Base-by-base conservation (phyloP, 257 asterid species). In the Nyctanthes arbortristis region DNA sequence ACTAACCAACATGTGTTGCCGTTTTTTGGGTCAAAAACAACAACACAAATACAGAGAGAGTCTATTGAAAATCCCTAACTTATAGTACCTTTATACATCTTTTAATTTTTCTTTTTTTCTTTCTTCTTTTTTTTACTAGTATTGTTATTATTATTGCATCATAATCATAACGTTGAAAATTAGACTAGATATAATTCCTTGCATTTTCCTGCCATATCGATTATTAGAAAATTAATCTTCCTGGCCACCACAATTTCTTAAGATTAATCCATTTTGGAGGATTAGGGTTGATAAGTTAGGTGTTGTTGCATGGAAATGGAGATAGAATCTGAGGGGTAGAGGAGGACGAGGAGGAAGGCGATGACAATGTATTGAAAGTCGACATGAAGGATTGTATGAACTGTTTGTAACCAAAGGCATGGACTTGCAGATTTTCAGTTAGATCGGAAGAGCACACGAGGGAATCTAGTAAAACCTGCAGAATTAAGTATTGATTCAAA, bases 241-340 rank as follows among this genome's bases (percentile, higher is more conserved):
- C n/a, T n/a, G n/a, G n/a, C n/a, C n/a, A n/a, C n/a, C n/a, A n/a
- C n/a, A 5, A 35, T 39, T 12, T 34, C 58, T 69, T 25, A n/a
- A 63, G 79, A 30, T 73, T 43, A 14, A 58, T 60, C 82, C 84
- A 85, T 24, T 58, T 28, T 5, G 77, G 18, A 65, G 64, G 35
- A 11, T 36, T 66, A 36, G 71, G 61, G 70, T 71, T 78, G 36
- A 58, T 36, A 20, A 61, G 40, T n/a, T 63, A 39, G 9, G 34
- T 76, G 61, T 27, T 33, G 7, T 61, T 78, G 27, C 75, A 62
- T 37, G 73, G 59, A 27, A 66, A 22, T 14, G 60, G 65, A 36
- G 78, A 56, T n/a, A 20, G 28, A 2, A 16, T 6, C 25, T 5
- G 36, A 18, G 67, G 24, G 22, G 73, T n/a, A 4, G 72, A n/a